Evolutionary conservation across 345 rosid species (phyloP).

Genomic region (Murraya paniculata): DNA sequence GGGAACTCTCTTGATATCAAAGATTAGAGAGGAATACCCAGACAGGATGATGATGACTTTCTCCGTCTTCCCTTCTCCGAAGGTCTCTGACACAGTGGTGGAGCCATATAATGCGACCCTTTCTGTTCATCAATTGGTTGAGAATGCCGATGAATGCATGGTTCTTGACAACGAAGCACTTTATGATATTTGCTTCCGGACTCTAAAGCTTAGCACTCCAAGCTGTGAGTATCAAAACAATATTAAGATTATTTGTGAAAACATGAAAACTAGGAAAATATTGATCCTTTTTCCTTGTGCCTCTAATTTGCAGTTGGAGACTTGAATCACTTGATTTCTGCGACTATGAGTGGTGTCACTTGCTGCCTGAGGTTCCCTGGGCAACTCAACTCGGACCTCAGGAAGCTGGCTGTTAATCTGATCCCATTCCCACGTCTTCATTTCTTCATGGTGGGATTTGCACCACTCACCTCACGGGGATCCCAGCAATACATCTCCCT

Average conservation of each 20-base stretch:
- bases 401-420: conserved; percentile 92
- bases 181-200: conserved; percentile 96
- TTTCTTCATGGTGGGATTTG: conserved; percentile 98
- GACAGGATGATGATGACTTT: conserved; percentile 98
- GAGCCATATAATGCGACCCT: conserved; percentile 98
- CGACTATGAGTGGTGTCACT: conserved; percentile 96
- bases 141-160: conserved; percentile 97
- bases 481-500: conserved; percentile 60
- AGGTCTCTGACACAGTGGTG: conserved; percentile 98
- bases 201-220: conserved; percentile 94
- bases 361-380: conserved; percentile 98
- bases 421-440: conserved; percentile 98
- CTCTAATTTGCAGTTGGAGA: conserved; percentile 71
- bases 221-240: conserved; percentile 60
- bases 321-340: conserved; percentile 89
- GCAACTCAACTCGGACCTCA: conserved; percentile 89
- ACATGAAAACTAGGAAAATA: background rate
- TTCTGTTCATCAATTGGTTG: conserved; percentile 94
- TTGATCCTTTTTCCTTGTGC: conserved; percentile 7
- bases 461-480: conserved; percentile 69
- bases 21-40: conserved; percentile 95
- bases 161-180: conserved; percentile 97
- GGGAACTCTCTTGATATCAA: conserved; percentile 93
- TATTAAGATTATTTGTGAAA: background rate
- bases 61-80: conserved; percentile 98